Evolutionary conservation across 108 stramenopile species (phyloP), one percentile per base, ranked within the genome.

Genomic region (Mayamaea pseudoterrestris): DNA sequence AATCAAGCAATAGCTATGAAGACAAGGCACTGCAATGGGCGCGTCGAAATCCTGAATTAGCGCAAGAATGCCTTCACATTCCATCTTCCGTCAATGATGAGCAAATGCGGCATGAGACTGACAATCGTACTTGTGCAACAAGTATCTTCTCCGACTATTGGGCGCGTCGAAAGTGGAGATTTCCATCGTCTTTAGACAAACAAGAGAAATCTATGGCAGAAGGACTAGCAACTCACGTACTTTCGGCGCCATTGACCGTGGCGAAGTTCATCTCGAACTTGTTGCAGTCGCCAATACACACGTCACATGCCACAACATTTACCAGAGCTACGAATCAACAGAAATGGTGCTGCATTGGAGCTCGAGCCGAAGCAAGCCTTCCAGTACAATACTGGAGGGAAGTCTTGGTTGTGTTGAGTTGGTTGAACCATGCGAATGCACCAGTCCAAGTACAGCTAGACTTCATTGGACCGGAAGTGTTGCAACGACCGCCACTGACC

Each of bases 381-480:
- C 91, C 91, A 9, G 47, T 61, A 30, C 58, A 71, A 9, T 85
- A 73, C 50, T 93, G 91, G 91, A 81, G 76, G 53, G 91, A 93
- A 68, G 66, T 72, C 26, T 17, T 69, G 26, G 16, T 35, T 41
- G 24, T 11, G 3, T 18, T 44, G 14, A 14, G 8, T 16, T 8
- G 44, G 30, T 9, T 21, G 1, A n/a, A 31, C 41, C 24, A 30
- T 37, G 30, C 29, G 16, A 21, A 51, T 27, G 34, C 30, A 30
- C 31, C 13, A 21, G 53, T 17, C 7, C 17, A 44, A 1, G 18
- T n/a, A 5, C 14, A 31, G 20, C 47, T 86, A 7, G 82, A 90
- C 45, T 84, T 87, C 61, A 44, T 90, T 25, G 91, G 91, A 24
- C 91, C 91, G 4, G 91, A 93, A 53, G 53, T 83, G 39, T 31